Percentiles rank a stretch among this genome's conserved stretches.
Evolutionary conservation across 345 rosid genomes (phyloP).

Genomic region (Arabis hirsuta): DNA sequence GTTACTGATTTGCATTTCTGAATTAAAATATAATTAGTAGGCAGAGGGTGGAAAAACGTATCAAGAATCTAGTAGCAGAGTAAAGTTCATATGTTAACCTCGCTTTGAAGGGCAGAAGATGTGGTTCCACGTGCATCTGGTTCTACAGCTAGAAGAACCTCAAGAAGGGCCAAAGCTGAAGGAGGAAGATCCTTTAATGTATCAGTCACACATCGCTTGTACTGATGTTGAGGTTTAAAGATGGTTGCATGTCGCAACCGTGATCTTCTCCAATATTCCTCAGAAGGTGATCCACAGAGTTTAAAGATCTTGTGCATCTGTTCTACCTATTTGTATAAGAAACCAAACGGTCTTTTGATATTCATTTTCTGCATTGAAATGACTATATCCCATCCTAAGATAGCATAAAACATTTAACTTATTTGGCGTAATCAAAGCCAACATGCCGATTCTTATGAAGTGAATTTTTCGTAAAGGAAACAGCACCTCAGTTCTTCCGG

Average conservation of each 20-base stretch:
- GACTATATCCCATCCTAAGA: neutral
- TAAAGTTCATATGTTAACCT: slow-evolving; percentile 47
- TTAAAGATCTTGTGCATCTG: slow-evolving; percentile 77
- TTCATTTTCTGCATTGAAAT: neutral
- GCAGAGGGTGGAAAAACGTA: neutral
- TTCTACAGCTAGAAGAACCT: slow-evolving; percentile 64
- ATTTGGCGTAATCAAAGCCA: neutral
- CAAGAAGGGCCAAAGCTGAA: slow-evolving; percentile 59
- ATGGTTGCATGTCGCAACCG: slow-evolving; percentile 67
- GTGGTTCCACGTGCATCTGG: slow-evolving; percentile 69
- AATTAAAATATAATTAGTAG: neutral
- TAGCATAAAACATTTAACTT: neutral
- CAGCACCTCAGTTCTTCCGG: slow-evolving; percentile 47
- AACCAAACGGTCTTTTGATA: slow-evolving; percentile 19
- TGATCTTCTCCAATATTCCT: slow-evolving; percentile 72
- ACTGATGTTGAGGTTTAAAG: slow-evolving; percentile 70
- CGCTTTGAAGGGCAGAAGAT: slow-evolving; percentile 61
- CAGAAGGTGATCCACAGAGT: slow-evolving; percentile 79
- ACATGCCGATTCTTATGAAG: neutral
- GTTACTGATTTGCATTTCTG: neutral
- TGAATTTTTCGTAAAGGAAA: neutral
- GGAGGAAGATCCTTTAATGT: slow-evolving; percentile 63
- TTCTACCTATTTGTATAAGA: slow-evolving; percentile 52
- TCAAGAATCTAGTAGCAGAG: slow-evolving; percentile 10
- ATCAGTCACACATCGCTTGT: slow-evolving; percentile 55